Evolutionary conservation across 352 stramenopile genomes (phyloP).

Genomic region (Globisporangium abappressorium): DNA sequence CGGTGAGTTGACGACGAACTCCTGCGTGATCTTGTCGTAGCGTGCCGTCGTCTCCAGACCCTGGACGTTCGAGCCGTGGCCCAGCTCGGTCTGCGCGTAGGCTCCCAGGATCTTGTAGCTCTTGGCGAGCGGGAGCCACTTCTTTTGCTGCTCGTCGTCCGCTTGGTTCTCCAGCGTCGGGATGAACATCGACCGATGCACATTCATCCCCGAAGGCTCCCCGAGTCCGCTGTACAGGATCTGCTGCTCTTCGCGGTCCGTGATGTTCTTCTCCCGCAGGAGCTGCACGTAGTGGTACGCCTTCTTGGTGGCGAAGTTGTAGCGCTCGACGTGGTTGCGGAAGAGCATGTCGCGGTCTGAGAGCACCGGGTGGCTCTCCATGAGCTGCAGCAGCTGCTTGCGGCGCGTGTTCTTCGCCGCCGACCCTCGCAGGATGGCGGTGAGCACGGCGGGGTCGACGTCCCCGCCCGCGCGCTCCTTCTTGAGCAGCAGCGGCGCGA

Average conservation of each 20-base stretch:
- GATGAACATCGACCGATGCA: constrained; percentile 67
- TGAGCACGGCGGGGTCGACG: constrained; percentile 15
- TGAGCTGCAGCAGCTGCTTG: constrained; percentile 14
- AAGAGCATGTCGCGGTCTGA: constrained; percentile 44
- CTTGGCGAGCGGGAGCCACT: constrained; percentile 62
- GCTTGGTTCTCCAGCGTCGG: constrained; percentile 73
- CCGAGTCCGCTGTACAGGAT: constrained; percentile 41
- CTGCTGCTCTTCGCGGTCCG: constrained; percentile 29
- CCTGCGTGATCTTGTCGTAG: constrained; percentile 85
- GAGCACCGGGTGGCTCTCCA: constrained; percentile 34
- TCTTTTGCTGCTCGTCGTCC: constrained; percentile 45
- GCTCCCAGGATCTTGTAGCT: constrained; percentile 79
- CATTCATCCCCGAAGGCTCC: constrained; percentile 41
- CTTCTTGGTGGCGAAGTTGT: constrained; percentile 31
- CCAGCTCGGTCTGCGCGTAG: constrained; percentile 96
- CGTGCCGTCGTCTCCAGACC: constrained; percentile 91
- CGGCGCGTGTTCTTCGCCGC: constrained; percentile 13
- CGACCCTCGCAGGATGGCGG: constrained; percentile 14
- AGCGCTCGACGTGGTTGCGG: constrained; percentile 40
- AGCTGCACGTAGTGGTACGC: constrained; percentile 37
- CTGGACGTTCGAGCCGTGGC: constrained; percentile 92
- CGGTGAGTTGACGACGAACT: constrained; percentile 94
- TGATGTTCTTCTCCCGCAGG: constrained; percentile 29
- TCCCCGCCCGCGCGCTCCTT: constrained; percentile 22
- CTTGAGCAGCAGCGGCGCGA: constrained; percentile 19